phyloP scores from a whole-genome alignment of 2,329 filamentous ascomycete species.

The Coccinonectria pachysandricola region DNA sequence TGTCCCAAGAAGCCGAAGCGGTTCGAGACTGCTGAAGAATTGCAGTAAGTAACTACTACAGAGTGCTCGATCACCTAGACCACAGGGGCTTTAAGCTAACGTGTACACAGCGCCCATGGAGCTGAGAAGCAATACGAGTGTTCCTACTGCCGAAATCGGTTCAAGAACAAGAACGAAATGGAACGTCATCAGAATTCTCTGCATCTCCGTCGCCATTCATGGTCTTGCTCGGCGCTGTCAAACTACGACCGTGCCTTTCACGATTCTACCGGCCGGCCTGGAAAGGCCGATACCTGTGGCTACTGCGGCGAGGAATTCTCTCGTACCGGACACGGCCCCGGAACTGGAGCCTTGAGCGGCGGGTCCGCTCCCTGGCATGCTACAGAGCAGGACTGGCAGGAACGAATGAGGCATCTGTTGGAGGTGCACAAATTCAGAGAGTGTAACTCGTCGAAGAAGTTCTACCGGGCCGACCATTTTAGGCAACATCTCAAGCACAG shows the following conservation, averaged over 20 bases:
- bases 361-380: conserved; percentile 33
- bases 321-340: conserved; percentile 35
- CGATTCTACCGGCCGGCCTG: conserved; percentile 57
- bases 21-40: conserved; percentile 74
- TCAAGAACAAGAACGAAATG: conserved; percentile 98
- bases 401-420: conserved; percentile 76
- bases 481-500: conserved; percentile 97
- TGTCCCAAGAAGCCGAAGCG: conserved; percentile 97
- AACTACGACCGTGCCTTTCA: conserved; percentile 78
- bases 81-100: background rate
- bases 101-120: conserved; percentile 60
- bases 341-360: conserved; percentile 21
- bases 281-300: conserved; percentile 71
- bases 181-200: conserved; percentile 94
- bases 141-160: conserved; percentile 83
- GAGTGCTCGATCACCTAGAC: background rate
- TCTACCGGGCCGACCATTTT: conserved; percentile 95
- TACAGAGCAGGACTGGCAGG: conserved; percentile 82
- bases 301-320: conserved; percentile 91
- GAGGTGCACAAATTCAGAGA: conserved; percentile 93
- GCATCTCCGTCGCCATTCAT: conserved; percentile 84
- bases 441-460: conserved; percentile 97
- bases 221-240: conserved; percentile 85
- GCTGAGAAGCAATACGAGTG: conserved; percentile 96
- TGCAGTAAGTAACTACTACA: conserved; percentile 52